Conservation (phyloP, 73 alveolate species). For the Paramecium tetraurelia region DNA sequence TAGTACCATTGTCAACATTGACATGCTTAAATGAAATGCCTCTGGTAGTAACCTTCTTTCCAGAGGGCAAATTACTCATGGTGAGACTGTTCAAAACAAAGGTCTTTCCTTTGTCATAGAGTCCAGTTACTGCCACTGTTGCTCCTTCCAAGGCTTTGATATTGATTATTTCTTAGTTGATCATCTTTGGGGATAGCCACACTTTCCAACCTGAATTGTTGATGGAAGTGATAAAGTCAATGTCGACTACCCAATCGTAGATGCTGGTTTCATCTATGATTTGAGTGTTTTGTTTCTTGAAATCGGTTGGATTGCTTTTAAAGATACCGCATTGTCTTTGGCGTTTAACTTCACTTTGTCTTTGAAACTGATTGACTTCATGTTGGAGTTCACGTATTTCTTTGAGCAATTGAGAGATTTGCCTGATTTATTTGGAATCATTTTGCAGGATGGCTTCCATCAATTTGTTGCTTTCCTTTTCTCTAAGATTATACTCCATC, state of each 20-base stretch:
- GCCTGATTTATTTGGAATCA: not conserved
- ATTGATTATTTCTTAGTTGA: not conserved
- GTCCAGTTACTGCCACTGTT: conserved; percentile 60
- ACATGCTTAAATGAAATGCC: conserved; percentile 56
- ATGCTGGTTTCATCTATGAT: conserved; percentile 47
- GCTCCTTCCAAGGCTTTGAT: conserved; percentile 34
- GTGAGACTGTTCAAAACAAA: conserved; percentile 37
- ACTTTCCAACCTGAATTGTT: conserved; percentile 54
- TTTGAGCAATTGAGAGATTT: not conserved
- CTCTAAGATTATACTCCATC: conserved; percentile 12
- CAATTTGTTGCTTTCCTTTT: not conserved
- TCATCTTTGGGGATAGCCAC: not conserved
- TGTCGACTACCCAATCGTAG: conserved; percentile 65
- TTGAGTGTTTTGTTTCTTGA: not conserved
- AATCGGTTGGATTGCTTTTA: conserved; percentile 37
- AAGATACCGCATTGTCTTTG: conserved; percentile 10
- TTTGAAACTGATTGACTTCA: not conserved
- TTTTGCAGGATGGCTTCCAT: not conserved
- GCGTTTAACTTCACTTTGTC: conserved; percentile 2
- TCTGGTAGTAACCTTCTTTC: conserved; percentile 51
- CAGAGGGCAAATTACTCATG: conserved; percentile 29
- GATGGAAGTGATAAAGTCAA: conserved; percentile 49
- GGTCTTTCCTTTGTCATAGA: conserved; percentile 60
- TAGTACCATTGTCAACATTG: conserved; percentile 47
- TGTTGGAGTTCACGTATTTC: not conserved